phyloP scores from a whole-genome alignment of 345 rosid species.

The Tarenaya hassleriana region DNA sequence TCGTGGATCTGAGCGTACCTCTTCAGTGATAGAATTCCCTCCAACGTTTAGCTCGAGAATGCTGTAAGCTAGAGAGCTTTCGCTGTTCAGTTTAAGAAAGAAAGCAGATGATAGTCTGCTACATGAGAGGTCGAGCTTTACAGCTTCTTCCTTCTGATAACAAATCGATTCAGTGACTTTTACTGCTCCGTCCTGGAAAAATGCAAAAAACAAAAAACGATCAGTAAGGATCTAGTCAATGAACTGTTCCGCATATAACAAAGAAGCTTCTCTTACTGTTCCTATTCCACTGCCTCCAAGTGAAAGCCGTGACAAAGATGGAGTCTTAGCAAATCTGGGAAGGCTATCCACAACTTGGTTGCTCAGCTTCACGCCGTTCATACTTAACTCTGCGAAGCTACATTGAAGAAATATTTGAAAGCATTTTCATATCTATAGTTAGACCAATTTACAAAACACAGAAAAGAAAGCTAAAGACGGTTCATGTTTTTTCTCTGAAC shows the following conservation, averaged over 20 bases:
- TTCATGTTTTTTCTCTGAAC: constrained; percentile 31
- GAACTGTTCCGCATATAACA: background rate
- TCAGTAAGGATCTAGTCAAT: no score
- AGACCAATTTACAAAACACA: background rate
- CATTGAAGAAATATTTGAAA: constrained; percentile 15
- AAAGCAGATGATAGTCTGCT: constrained; percentile 50
- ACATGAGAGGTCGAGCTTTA: constrained; percentile 68
- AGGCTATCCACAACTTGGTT: constrained; percentile 61
- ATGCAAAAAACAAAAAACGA: constrained; percentile 8
- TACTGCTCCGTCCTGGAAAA: constrained; percentile 61
- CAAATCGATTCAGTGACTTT: constrained; percentile 48
- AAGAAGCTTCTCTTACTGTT: constrained; percentile 41
- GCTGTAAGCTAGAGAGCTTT: constrained; percentile 34
- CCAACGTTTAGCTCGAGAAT: constrained; percentile 67
- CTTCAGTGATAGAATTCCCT: constrained; percentile 58
- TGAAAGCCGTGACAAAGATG: constrained; percentile 59
- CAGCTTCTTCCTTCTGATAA: constrained; percentile 45
- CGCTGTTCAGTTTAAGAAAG: constrained; percentile 34
- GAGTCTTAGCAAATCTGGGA: constrained; percentile 53
- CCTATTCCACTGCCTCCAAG: constrained; percentile 75
- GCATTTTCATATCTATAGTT: no score
- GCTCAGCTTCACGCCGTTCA: constrained; percentile 70
- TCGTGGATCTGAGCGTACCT: no score
- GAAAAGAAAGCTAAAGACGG: constrained; percentile 12
- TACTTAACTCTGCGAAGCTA: constrained; percentile 77